Evolutionary conservation across 441 rosid species (phyloP).

Genomic region (Adansonia rubrostipa): DNA sequence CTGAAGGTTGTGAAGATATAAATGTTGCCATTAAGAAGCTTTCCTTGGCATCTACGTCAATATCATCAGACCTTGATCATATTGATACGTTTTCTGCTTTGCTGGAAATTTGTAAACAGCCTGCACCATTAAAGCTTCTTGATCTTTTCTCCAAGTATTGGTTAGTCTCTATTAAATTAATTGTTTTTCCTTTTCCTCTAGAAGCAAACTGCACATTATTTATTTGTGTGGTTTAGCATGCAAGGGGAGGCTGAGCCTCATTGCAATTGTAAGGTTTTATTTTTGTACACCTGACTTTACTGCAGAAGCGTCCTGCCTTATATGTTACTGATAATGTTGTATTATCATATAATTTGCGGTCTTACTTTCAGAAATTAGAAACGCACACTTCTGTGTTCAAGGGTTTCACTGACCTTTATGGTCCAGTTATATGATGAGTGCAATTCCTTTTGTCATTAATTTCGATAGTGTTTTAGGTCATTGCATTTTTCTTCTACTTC

Average conservation of each 20-base stretch:
- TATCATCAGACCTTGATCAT: slow-evolving; percentile 42
- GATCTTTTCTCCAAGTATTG: slow-evolving; percentile 80
- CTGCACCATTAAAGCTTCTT: slow-evolving; percentile 57
- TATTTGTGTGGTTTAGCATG: slow-evolving; percentile 14
- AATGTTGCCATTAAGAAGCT: slow-evolving; percentile 61
- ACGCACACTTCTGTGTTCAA: not conserved
- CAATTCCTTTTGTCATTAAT: not conserved
- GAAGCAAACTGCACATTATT: not conserved
- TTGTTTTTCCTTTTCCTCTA: slow-evolving; percentile 13
- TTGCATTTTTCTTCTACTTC: slow-evolving; percentile 15
- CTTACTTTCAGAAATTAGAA: not conserved
- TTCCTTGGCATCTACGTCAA: slow-evolving; percentile 63
- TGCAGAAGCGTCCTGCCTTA: not conserved
- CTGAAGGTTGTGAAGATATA: slow-evolving; percentile 49
- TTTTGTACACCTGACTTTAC: not conserved
- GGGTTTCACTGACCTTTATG: not conserved
- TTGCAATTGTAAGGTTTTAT: slow-evolving; percentile 12
- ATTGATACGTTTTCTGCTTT: slow-evolving; percentile 64
- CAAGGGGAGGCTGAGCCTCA: not conserved
- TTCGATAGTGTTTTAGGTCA: slow-evolving; percentile 24
- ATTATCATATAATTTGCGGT: not conserved
- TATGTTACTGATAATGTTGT: not conserved
- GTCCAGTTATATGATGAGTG: not conserved
- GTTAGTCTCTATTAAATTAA: slow-evolving; percentile 42
- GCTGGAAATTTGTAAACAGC: slow-evolving; percentile 72